Evolutionary conservation across 2,329 filamentous ascomycete genomes (phyloP), one percentile per base, ranked within the genome.

Genomic region (Talaromyces sp.): DNA sequence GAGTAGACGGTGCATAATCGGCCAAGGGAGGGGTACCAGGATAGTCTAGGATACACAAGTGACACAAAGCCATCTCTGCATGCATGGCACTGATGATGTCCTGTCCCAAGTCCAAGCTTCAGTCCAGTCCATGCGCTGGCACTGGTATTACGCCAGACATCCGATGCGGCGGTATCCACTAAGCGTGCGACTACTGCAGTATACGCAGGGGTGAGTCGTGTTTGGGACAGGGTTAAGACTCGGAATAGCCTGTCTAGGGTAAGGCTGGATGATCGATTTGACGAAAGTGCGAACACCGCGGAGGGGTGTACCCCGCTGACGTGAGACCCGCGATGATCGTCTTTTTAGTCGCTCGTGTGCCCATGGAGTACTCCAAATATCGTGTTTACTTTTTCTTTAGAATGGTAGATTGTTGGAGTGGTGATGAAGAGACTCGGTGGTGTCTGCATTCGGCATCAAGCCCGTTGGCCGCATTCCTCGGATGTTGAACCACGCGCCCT

Each of bases 401-500:
- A 40, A 35, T 11, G 5, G 14, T 40, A 40, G 40, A 21, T 21
- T 44, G 40, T 42, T 42, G 16, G 8, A 21, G 18, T 18, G 39
- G 18, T 25, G 42, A 46, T 23, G 42, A 48, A 59, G 35, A 50
- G 42, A 50, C 57, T 50, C 57, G 42, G 31, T 28, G 57, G 44
- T 48, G 57, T 39, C 57, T 59, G 57, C 42, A 35, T 50, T 18
- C 33, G 21, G 57, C 57, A 37, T 39, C 57, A 50, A 23, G 31
- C 56, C 42, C 23, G 56, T 23, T 58, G 40, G 54, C 25, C 31
- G 60, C 60, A 62, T 62, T 62, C 60, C 60, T 58, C 52, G 60
- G 54, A 39, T 56, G 50, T 28, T 28, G 46, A 57, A 16, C 31
- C 54, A 55, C 39, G 42, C 60, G 35, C 54, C 60, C 60, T 62